phyloP scores from a whole-genome alignment of 2,329 filamentous ascomycete genomes.

The Fusarium denticulatum region DNA sequence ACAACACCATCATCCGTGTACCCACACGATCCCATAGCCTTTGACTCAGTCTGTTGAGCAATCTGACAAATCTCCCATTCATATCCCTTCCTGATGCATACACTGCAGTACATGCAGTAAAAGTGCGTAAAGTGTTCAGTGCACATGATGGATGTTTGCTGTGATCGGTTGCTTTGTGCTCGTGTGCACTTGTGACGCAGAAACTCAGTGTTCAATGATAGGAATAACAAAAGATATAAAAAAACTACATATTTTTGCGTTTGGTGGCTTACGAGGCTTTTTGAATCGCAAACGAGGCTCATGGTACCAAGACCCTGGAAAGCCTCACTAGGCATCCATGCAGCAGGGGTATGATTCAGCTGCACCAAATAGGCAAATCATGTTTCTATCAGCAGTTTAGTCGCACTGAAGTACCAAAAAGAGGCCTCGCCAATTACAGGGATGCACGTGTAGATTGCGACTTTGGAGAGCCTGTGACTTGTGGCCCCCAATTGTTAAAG shows the following conservation, averaged over 20 bases:
- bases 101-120: constrained; percentile 10
- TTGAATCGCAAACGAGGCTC: neutral
- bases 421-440: constrained; percentile 11
- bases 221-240: neutral
- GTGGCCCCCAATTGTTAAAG: neutral
- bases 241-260: neutral
- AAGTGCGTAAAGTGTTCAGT: constrained; percentile 12
- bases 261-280: neutral
- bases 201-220: no score
- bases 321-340: constrained; percentile 3
- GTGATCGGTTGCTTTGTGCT: neutral
- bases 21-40: constrained; percentile 18
- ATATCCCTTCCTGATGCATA: constrained; percentile 7
- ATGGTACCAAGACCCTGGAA: neutral
- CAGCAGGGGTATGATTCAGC: constrained; percentile 13
- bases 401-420: constrained; percentile 1
- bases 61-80: constrained; percentile 3
- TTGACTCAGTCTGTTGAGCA: constrained; percentile 1
- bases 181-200: neutral
- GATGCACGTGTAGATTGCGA: neutral
- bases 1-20: constrained; percentile 6
- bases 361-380: neutral
- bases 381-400: neutral
- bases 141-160: constrained; percentile 4
- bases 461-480: neutral